These are phyloP conservation scores for Nakaseomyces bracarensis DNA, from an alignment of 1,139 yeast genomes.

Conservation along the genomic window DNA sequence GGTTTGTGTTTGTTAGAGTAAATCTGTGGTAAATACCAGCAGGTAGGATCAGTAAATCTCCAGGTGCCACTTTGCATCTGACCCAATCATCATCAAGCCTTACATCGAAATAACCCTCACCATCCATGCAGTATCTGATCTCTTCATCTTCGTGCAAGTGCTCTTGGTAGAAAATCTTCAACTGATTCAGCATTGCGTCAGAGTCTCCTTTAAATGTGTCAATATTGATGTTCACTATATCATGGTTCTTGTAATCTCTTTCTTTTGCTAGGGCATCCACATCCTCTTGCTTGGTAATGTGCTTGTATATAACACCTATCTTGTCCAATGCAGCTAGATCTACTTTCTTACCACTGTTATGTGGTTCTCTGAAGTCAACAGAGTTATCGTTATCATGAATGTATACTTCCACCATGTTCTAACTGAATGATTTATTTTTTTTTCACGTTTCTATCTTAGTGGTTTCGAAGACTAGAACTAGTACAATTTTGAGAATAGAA, in stretches of 20 bases:
- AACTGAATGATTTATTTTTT: too few species aligned
- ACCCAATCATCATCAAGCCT: constrained; percentile 68
- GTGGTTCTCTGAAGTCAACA: constrained; percentile 63
- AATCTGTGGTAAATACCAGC: constrained; percentile 92
- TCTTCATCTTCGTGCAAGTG: constrained; percentile 97
- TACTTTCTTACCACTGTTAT: constrained; percentile 60
- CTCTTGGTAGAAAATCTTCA: constrained; percentile 68
- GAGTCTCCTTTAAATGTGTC: constrained; percentile 58
- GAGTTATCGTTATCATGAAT: constrained; percentile 61
- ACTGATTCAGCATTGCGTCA: constrained; percentile 51
- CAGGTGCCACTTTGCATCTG: constrained; percentile 52
- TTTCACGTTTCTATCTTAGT: neutral
- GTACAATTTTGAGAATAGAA: too few species aligned
- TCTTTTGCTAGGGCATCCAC: constrained; percentile 61
- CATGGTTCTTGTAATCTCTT: constrained; percentile 74
- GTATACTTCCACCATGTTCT: constrained; percentile 41
- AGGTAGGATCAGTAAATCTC: constrained; percentile 71
- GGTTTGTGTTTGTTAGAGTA: constrained; percentile 56
- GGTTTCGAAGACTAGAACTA: too few species aligned
- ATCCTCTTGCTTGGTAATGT: constrained; percentile 44
- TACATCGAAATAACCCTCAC: constrained; percentile 89
- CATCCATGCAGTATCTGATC: constrained; percentile 80
- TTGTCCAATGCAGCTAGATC: constrained; percentile 41
- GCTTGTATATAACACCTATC: constrained; percentile 65
- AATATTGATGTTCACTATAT: constrained; percentile 54